phyloP scores from a whole-genome alignment of 805 yeast genomes.

The Lipomyces starkeyi region DNA sequence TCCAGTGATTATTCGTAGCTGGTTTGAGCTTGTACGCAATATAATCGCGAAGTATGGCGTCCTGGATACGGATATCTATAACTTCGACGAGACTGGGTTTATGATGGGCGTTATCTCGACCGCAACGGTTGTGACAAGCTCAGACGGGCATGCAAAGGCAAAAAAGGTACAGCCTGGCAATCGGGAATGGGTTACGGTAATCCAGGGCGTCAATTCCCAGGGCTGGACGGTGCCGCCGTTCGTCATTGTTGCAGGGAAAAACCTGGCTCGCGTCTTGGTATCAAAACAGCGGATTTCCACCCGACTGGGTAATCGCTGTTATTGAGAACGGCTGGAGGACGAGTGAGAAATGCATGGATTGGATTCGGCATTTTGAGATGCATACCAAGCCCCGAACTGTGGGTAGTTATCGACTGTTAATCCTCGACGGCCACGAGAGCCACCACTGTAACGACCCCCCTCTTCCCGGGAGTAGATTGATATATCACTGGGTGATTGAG shows the following conservation, averaged over 20 bases:
- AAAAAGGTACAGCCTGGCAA: conserved; percentile 6
- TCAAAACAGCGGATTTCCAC: not conserved
- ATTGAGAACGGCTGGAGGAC: too few species aligned
- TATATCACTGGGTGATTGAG: too few species aligned
- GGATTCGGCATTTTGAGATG: too few species aligned
- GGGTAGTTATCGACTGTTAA: too few species aligned
- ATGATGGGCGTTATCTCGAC: conserved; percentile 14
- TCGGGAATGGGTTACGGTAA: conserved; percentile 22
- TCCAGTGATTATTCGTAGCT: not conserved
- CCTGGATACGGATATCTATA: conserved; percentile 8
- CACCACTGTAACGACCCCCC: too few species aligned
- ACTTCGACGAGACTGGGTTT: conserved; percentile 19
- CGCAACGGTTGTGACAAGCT: conserved; percentile 7
- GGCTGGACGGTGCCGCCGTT: conserved; percentile 20
- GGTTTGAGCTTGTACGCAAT: conserved; percentile 5
- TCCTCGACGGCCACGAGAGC: too few species aligned
- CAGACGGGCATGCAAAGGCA: too few species aligned
- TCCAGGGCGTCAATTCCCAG: conserved; percentile 24
- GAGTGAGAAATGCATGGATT: too few species aligned
- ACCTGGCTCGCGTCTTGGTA: conserved; percentile 15
- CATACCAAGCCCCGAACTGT: too few species aligned
- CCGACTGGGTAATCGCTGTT: too few species aligned
- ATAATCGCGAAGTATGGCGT: not conserved
- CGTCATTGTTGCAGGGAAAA: conserved; percentile 12
- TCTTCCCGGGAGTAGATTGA: too few species aligned